phyloP scores from a whole-genome alignment of 2,329 filamentous ascomycete species.

The Cladosporium sp. region DNA sequence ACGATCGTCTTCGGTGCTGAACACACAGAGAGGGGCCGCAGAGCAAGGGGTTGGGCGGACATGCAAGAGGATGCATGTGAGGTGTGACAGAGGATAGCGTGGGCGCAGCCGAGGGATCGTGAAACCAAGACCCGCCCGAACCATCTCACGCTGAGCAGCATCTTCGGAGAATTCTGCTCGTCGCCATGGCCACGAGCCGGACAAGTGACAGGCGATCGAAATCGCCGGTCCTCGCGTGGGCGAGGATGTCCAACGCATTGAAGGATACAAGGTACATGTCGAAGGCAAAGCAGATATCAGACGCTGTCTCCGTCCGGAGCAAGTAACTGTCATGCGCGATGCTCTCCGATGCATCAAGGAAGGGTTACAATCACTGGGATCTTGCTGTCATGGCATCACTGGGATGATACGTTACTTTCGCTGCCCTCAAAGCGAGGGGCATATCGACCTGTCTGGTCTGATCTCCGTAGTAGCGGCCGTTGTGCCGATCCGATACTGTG shows the following conservation, averaged over 20 bases:
- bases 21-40: conserved; percentile 11
- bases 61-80: conserved; percentile 18
- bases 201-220: not conserved
- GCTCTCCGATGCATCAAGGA: not conserved
- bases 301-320: too few species aligned
- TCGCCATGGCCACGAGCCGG: conserved; percentile 1
- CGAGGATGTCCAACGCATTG: not conserved
- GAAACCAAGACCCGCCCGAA: not conserved
- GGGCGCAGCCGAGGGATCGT: conserved; percentile 16
- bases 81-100: conserved; percentile 17
- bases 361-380: not conserved
- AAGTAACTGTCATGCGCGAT: too few species aligned
- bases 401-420: conserved; percentile 11
- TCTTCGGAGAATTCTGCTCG: conserved; percentile 11
- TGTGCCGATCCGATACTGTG: conserved; percentile 1
- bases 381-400: conserved; percentile 4
- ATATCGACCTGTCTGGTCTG: not conserved
- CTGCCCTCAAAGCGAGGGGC: conserved; percentile 9
- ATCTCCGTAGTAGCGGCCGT: conserved; percentile 1
- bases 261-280: not conserved
- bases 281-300: too few species aligned
- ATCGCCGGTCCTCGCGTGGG: not conserved
- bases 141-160: not conserved
- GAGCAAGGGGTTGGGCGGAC: conserved; percentile 10
- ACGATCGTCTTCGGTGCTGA: not conserved